These are phyloP conservation scores for Candida multigemmis DNA, from an alignment of 805 yeast genomes.

Conservation along the genomic window DNA sequence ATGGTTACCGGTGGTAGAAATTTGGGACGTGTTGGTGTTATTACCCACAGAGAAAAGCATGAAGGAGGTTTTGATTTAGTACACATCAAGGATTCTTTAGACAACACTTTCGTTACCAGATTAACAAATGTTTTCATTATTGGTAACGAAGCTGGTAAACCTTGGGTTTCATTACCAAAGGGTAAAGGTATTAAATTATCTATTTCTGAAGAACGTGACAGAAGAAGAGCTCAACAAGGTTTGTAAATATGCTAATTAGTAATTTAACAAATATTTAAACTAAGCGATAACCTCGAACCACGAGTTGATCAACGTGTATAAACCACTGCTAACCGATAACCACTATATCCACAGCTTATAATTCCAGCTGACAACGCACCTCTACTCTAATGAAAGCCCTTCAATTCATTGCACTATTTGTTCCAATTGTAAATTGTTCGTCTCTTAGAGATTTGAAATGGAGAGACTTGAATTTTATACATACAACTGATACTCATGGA, in stretches of 20 bases:
- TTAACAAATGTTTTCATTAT: slow-evolving; percentile 31
- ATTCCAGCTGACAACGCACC: too few species aligned
- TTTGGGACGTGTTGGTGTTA: slow-evolving; percentile 36
- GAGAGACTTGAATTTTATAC: slow-evolving; percentile 77
- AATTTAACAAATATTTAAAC: slow-evolving; percentile 2
- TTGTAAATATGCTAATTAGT: slow-evolving; percentile 5
- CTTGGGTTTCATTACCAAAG: slow-evolving; percentile 32
- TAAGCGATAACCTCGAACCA: neutral
- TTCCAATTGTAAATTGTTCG: neutral
- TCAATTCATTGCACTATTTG: neutral
- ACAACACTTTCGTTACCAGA: slow-evolving; percentile 35
- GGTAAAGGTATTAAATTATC: slow-evolving; percentile 37
- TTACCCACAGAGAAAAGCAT: slow-evolving; percentile 34
- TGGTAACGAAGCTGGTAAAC: slow-evolving; percentile 34
- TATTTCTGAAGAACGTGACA: slow-evolving; percentile 35
- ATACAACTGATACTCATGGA: slow-evolving; percentile 96
- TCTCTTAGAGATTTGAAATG: slow-evolving; percentile 41
- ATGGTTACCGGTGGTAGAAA: slow-evolving; percentile 37
- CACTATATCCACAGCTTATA: too few species aligned
- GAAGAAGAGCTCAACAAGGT: slow-evolving; percentile 31
- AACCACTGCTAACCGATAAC: too few species aligned
- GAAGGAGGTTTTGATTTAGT: slow-evolving; percentile 36
- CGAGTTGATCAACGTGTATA: slow-evolving; percentile 1
- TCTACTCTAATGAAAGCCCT: too few species aligned
- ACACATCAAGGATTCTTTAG: slow-evolving; percentile 32